Conservation (phyloP, 768 basidiomycete species). For the Termitomyces heimii region DNA sequence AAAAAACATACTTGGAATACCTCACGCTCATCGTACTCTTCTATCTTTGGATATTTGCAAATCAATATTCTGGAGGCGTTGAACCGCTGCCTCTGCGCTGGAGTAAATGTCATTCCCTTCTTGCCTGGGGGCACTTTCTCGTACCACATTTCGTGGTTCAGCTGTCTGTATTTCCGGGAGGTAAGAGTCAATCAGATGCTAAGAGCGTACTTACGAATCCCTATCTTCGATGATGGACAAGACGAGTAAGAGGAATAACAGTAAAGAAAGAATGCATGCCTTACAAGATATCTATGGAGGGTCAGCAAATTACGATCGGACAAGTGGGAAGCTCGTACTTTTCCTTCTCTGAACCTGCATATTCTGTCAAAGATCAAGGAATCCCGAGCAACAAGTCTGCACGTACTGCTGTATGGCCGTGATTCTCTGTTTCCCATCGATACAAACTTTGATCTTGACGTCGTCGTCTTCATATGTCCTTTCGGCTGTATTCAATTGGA, state of each 20-base stretch:
- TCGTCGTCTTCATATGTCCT: conserved; percentile 34
- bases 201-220: conserved; percentile 19
- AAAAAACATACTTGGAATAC: conserved; percentile 46
- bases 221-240: conserved; percentile 14
- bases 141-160: conserved; percentile 20
- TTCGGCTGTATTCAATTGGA: conserved; percentile 27
- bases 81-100: conserved; percentile 26
- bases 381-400: background rate
- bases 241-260: background rate
- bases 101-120: conserved; percentile 16
- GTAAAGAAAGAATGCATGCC: conserved; percentile 22
- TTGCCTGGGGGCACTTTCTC: conserved; percentile 10
- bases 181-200: background rate
- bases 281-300: conserved; percentile 6
- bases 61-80: conserved; percentile 40
- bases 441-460: conserved; percentile 43
- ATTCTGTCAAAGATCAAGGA: background rate
- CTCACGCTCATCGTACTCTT: conserved; percentile 53
- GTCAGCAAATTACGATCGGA: conserved; percentile 1
- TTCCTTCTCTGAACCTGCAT: conserved; percentile 47
- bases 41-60: conserved; percentile 46
- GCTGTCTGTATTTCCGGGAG: conserved; percentile 5
- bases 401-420: conserved; percentile 56
- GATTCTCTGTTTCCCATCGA: conserved; percentile 71
- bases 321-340: conserved; percentile 32